A percentile compares a stretch with the other conserved stretches of the same genome.
These are phyloP conservation scores for Chaetomium sp. DNA, from an alignment of 2,329 filamentous ascomycete genomes.

Conservation along the genomic window DNA sequence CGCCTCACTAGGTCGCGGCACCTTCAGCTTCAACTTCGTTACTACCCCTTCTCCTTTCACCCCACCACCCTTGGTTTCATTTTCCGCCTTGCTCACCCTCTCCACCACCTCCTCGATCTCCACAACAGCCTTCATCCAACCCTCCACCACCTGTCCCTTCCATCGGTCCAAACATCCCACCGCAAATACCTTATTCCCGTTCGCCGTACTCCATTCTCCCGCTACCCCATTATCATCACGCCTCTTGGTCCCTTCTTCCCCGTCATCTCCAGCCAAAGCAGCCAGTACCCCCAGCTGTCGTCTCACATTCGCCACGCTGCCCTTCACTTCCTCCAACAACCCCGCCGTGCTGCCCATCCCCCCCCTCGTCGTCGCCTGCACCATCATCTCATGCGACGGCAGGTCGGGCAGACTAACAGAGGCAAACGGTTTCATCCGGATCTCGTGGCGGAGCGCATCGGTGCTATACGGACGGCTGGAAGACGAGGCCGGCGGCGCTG, in stretches of 20 bases:
- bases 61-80: constrained; percentile 35
- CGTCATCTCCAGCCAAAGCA: not conserved
- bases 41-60: not conserved
- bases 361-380: constrained; percentile 35
- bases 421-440: constrained; percentile 81
- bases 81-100: constrained; percentile 50
- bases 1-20: constrained; percentile 46
- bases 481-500: too few species aligned
- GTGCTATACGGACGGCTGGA: constrained; percentile 54
- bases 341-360: constrained; percentile 31
- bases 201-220: constrained; percentile 32
- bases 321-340: constrained; percentile 41
- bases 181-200: constrained; percentile 47
- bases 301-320: constrained; percentile 41
- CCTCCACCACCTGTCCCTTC: constrained; percentile 48
- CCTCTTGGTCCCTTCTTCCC: too few species aligned
- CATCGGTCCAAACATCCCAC: constrained; percentile 56
- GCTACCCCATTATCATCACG: too few species aligned
- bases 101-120: constrained; percentile 59
- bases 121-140: constrained; percentile 63
- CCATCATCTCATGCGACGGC: constrained; percentile 58
- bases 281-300: constrained; percentile 51
- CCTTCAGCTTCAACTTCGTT: constrained; percentile 37
- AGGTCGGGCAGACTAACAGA: constrained; percentile 61
- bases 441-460: constrained; percentile 64